phyloP scores from a whole-genome alignment of 2,329 filamentous ascomycete genomes.

The Calonectria montana region DNA sequence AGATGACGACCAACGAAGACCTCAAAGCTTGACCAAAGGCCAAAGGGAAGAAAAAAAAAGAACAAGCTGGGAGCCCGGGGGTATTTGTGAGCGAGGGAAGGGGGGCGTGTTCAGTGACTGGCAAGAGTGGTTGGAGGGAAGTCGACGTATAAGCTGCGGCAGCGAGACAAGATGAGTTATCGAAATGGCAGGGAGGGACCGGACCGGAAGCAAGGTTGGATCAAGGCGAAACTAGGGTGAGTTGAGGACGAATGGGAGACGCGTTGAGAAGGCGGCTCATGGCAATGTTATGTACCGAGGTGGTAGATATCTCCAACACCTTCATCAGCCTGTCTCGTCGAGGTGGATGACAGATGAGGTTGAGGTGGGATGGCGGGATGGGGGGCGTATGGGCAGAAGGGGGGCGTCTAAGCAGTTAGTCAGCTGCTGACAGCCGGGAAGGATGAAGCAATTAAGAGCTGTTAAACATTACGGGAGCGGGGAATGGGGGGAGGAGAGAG shows the following conservation, averaged over 20 bases:
- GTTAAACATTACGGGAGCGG: conserved; percentile 29
- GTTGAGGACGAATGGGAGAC: not conserved
- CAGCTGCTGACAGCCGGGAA: conserved; percentile 37
- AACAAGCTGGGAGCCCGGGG: not conserved
- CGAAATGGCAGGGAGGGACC: not conserved
- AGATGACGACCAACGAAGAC: not conserved
- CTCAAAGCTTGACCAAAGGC: not conserved
- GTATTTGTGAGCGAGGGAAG: not conserved
- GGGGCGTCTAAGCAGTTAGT: conserved; percentile 37
- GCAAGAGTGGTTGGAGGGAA: conserved; percentile 2
- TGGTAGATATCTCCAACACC: not conserved
- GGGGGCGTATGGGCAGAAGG: not conserved
- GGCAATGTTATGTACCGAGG: not conserved
- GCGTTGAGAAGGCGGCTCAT: conserved; percentile 13
- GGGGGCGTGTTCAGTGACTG: not conserved
- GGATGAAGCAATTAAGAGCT: conserved; percentile 30
- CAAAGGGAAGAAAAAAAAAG: not conserved
- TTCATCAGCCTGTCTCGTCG: not conserved
- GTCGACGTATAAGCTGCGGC: not conserved
- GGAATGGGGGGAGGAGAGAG: conserved; percentile 22
- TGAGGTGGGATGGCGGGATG: not conserved
- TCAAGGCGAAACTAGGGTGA: not conserved
- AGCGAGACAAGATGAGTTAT: not conserved
- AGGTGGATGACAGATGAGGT: conserved; percentile 3
- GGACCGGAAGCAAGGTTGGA: not conserved